Percentiles rank a stretch among this genome's conserved stretches.
Evolutionary conservation across 768 basidiomycete species (phyloP).

Genomic region (Collybia mongolica): DNA sequence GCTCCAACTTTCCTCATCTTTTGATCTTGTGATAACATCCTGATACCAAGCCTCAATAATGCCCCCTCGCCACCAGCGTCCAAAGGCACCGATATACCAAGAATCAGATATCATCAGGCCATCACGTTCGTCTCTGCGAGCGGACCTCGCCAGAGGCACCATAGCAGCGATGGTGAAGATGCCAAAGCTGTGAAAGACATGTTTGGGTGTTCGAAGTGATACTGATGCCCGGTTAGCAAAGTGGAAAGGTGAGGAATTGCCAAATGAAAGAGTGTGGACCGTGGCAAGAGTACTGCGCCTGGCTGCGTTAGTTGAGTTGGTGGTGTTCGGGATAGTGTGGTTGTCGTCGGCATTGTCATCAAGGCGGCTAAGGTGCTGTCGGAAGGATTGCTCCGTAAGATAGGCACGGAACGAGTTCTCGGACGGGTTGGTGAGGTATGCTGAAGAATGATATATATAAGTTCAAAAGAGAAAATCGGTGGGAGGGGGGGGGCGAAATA

Average conservation of each 20-base stretch:
- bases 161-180: slow-evolving; percentile 85
- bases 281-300: slow-evolving; percentile 24
- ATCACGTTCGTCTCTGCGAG: slow-evolving; percentile 38
- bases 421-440: slow-evolving; percentile 92
- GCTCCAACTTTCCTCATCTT: slow-evolving; percentile 71
- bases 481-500: not conserved
- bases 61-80: slow-evolving; percentile 88
- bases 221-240: slow-evolving; percentile 94
- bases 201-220: slow-evolving; percentile 88
- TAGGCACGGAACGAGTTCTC: slow-evolving; percentile 93
- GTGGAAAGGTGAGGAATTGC: slow-evolving; percentile 59
- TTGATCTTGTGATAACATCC: slow-evolving; percentile 59
- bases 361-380: slow-evolving; percentile 86
- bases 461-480: not conserved
- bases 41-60: slow-evolving; percentile 80
- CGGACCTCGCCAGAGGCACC: slow-evolving; percentile 50
- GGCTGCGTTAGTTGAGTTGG: slow-evolving; percentile 19
- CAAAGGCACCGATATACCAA: slow-evolving; percentile 91
- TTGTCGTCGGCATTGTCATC: slow-evolving; percentile 66
- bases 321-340: slow-evolving; percentile 23
- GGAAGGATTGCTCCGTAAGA: slow-evolving; percentile 97
- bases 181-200: slow-evolving; percentile 81
- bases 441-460: slow-evolving; percentile 37
- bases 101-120: slow-evolving; percentile 64
- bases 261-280: slow-evolving; percentile 26